A percentile compares a stretch with the other conserved stretches of the same genome.
Conservation (phyloP, 176 grass and related monocot species). For the Puya raimondii region DNA sequence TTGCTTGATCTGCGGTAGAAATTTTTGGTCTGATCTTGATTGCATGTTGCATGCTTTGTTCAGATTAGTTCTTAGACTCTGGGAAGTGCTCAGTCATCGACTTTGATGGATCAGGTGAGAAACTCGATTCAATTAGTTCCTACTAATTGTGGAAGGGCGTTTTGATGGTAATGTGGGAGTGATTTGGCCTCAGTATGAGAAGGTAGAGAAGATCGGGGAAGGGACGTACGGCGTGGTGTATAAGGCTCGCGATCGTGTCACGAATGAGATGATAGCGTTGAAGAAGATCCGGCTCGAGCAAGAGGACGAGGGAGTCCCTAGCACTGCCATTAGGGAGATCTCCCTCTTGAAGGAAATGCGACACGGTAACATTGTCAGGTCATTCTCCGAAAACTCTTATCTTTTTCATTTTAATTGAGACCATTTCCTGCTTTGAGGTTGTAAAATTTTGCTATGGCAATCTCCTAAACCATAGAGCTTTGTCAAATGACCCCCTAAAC, state of each 20-base stretch:
- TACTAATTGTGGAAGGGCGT: not conserved
- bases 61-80: too few species aligned
- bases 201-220: slow-evolving; percentile 83
- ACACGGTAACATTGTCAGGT: slow-evolving; percentile 82
- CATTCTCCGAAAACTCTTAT: not conserved
- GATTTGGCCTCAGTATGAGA: slow-evolving; percentile 51
- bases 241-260: slow-evolving; percentile 54
- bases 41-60: too few species aligned
- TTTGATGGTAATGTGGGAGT: slow-evolving; percentile 8
- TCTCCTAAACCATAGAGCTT: not conserved
- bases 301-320: slow-evolving; percentile 67
- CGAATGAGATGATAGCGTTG: slow-evolving; percentile 63
- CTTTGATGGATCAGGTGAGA: not conserved
- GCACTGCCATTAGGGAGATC: slow-evolving; percentile 87
- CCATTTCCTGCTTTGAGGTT: not conserved
- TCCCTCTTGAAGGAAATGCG: slow-evolving; percentile 88
- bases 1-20: too few species aligned
- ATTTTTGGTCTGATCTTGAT: too few species aligned
- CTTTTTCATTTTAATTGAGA: too few species aligned
- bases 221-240: slow-evolving; percentile 87
- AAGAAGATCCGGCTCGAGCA: slow-evolving; percentile 83
- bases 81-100: too few species aligned
- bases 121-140: not conserved
- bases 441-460: not conserved
- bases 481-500: too few species aligned